Conservation (phyloP, 352 stramenopile species). For the Plasmopara viticola region DNA sequence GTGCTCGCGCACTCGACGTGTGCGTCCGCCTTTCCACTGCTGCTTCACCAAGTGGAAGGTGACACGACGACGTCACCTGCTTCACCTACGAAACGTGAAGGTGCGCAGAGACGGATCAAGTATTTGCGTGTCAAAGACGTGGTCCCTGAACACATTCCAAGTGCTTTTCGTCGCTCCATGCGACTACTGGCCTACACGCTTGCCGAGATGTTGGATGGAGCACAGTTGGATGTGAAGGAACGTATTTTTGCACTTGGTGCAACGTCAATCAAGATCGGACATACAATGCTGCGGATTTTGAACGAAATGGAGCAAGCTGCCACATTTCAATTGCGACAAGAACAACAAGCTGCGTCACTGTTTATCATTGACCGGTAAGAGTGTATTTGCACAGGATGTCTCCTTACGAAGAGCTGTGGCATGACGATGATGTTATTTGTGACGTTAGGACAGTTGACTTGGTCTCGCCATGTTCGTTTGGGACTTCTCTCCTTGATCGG, state of each 20-base stretch:
- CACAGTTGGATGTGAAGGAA: conserved; percentile 55
- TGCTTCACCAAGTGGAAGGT: conserved; percentile 46
- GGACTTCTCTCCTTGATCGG: conserved; percentile 58
- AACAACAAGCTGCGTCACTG: conserved; percentile 42
- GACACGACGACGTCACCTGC: conserved; percentile 1
- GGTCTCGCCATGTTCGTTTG: conserved; percentile 54
- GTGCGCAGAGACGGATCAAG: conserved; percentile 5
- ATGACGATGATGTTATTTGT: not conserved
- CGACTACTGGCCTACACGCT: conserved; percentile 62
- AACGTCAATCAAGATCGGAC: conserved; percentile 73
- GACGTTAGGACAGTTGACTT: conserved; percentile 52
- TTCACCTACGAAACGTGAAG: conserved; percentile 9
- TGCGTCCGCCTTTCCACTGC: conserved; percentile 58
- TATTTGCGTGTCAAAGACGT: conserved; percentile 68
- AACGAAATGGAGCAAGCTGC: conserved; percentile 51
- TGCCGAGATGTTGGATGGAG: conserved; percentile 42
- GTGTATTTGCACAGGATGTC: not conserved
- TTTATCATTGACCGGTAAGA: conserved; percentile 66
- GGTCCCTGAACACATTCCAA: conserved; percentile 57
- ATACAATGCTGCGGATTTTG: conserved; percentile 63
- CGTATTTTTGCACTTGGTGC: conserved; percentile 62
- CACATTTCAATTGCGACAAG: conserved; percentile 22
- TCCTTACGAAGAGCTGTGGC: not conserved
- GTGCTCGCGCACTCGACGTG: conserved; percentile 62
- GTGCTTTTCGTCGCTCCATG: conserved; percentile 48